These are phyloP conservation scores for Sphaerulina musiva DNA, from an alignment of 2,329 filamentous ascomycete genomes.

Conservation along the genomic window DNA sequence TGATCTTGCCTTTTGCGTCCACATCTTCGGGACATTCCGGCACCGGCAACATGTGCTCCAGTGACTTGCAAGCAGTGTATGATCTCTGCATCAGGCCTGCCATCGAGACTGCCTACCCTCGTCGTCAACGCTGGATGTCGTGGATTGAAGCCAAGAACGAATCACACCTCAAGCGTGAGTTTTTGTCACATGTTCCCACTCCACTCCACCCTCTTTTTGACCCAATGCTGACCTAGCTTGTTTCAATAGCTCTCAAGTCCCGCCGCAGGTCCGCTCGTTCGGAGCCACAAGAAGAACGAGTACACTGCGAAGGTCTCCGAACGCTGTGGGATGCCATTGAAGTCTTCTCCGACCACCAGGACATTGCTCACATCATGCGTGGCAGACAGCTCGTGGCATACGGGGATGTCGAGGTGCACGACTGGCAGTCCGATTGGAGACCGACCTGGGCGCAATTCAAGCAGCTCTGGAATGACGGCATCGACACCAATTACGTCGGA, in stretches of 20 bases:
- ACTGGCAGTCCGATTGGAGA: conserved; percentile 16
- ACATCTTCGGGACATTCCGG: conserved; percentile 6
- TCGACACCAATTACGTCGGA: conserved; percentile 10
- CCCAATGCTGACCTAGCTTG: not conserved
- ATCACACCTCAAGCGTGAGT: conserved; percentile 16
- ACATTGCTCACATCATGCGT: conserved; percentile 11
- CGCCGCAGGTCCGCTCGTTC: conserved; percentile 11
- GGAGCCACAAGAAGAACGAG: conserved; percentile 16
- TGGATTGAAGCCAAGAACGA: conserved; percentile 23
- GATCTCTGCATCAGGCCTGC: conserved; percentile 17
- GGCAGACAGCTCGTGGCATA: conserved; percentile 13
- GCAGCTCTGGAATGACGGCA: conserved; percentile 16
- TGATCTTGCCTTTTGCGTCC: conserved; percentile 16
- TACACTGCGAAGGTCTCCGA: conserved; percentile 18
- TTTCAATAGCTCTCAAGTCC: conserved; percentile 16
- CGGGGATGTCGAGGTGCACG: conserved; percentile 15
- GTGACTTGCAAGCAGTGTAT: conserved; percentile 16
- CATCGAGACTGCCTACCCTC: conserved; percentile 16
- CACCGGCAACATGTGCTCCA: conserved; percentile 13
- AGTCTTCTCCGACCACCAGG: conserved; percentile 7
- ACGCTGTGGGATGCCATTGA: conserved; percentile 18
- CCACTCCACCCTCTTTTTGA: no score
- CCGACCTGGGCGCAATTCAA: conserved; percentile 16
- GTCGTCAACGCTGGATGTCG: conserved; percentile 12
- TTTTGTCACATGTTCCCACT: not conserved